Evolutionary conservation across 1,284 basidiomycete genomes (phyloP), one percentile per base, ranked within the genome.

Genomic region (Rhodotorula sp.): DNA sequence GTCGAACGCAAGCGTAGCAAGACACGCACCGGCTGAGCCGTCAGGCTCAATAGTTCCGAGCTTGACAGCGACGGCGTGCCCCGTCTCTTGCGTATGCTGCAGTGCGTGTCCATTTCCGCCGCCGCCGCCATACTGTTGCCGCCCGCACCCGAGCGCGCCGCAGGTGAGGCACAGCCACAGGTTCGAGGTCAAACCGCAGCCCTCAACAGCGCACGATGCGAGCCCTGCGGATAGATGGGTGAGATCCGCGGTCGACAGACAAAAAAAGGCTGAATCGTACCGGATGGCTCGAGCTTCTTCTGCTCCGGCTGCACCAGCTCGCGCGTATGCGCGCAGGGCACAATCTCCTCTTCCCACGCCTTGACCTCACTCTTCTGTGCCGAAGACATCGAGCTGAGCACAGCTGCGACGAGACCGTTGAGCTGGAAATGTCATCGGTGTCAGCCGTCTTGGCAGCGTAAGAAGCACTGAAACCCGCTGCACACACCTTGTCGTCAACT

Each of bases 21-120:
- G n/a, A 21, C 2, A 78, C 84, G 56, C 69, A 92, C 92, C 92
- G 70, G 92, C 96, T 10, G 84, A 87, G 4, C 96, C 96, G 80
- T 99, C 95, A 0, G 96, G 91, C 0, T 95, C 97, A 78, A 99
- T 97, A 0, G 96, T 99, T 3, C 96, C 96, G 4, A 98, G 85
- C 81, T 99, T 99, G 61, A 98, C 95, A 67, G 90, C 91, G 41
- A 96, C 86, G 0, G 89, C 87, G 80, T 99, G 96, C 0, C 86
- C 85, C 0, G 90, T 90, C 68, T 87, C 85, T 66, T 91, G 82
- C 73, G 86, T 97, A 80, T 99, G 97, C 23, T 85, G 80, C 46
- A 99, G 82, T 0, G 91, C 96, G 80, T 99, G 96, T 0, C 94
- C 89, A 78, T 98, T 95, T 2, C 96, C 97, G 2, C 89, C 90